Base-by-base conservation (phyloP, 2,329 filamentous ascomycete species). In the Fusarium dlaminii region DNA sequence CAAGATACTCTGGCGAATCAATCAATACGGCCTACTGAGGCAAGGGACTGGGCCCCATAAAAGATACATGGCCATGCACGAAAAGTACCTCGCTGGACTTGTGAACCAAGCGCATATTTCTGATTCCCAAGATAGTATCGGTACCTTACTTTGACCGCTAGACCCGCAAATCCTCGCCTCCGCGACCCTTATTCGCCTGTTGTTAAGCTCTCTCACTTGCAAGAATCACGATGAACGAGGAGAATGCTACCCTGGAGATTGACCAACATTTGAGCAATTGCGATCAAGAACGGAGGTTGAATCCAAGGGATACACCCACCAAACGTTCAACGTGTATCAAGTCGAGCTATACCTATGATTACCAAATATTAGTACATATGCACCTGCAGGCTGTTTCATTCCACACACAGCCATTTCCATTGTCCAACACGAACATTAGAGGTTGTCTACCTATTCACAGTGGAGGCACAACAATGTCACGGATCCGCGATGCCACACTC, bases 121-220 rank as follows among this genome's bases (percentile, higher is more conserved):
- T 37, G 68, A 36, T 57, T 66, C 72, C 63, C 52, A 69, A 74
- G 49, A 74, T 74, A 72, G 67, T 45, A 68, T 61, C 66, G 68
- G 71, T 74, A 64, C 70, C 70, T 73, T 71, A 66, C 70, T 60
- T 73, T 55, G 60, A 63, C 66, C 42, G 36, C 55, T 52, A 40
- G 70, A 36, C 54, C 70, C 71, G 45, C 34, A 68, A 48, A 32
- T 43, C 39, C 45, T 59, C 43, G 52, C 48, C 37, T 68, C 58
- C 43, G 37, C 59, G 46, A 40, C 55, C 67, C 58, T 72, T 51
- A 68, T 72, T 74, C 59, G 66, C 34, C 37, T 34, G 55, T 40
- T 40, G 17, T 46, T 57, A 69, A 69, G 49, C 32, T 69, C 51
- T 34, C 42, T 45, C 49, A 52, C 56, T 61, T 29, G 49, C 40